Conservation (phyloP, 805 yeast genomes). For the Yarrowia yakushimensis region DNA sequence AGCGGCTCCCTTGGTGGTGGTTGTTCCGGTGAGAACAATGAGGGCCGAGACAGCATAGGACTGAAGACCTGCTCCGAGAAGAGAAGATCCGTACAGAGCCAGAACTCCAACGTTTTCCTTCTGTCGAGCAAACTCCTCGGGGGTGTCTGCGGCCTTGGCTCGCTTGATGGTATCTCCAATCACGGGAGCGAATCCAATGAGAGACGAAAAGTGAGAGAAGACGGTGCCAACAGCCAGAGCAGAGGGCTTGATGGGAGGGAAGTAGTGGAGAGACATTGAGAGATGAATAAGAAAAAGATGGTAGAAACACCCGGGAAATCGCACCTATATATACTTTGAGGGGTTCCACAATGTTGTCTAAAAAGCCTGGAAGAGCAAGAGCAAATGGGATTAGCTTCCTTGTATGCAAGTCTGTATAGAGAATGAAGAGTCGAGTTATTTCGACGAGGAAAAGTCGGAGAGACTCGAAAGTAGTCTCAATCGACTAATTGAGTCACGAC, state of each 20-base stretch:
- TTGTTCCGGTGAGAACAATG: conserved; percentile 40
- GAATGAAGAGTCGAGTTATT: too few relatives aligned
- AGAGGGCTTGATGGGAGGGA: conserved; percentile 29
- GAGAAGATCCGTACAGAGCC: conserved; percentile 37
- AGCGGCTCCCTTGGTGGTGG: conserved; percentile 41
- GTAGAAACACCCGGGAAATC: too few relatives aligned
- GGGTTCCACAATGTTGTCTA: not conserved
- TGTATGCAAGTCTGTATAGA: not conserved
- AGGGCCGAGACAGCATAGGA: conserved; percentile 43
- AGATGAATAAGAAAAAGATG: too few relatives aligned
- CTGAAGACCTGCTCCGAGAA: conserved; percentile 40
- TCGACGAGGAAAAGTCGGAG: too few relatives aligned
- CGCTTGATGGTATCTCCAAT: conserved; percentile 41
- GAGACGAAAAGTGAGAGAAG: conserved; percentile 39
- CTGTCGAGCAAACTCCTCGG: conserved; percentile 39
- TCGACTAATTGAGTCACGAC: too few relatives aligned
- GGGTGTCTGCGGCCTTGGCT: conserved; percentile 37
- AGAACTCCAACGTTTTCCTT: conserved; percentile 41
- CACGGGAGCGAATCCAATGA: conserved; percentile 40
- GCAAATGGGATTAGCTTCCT: conserved; percentile 3
- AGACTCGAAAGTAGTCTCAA: too few relatives aligned
- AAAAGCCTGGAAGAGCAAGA: conserved; percentile 14
- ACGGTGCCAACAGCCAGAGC: conserved; percentile 43
- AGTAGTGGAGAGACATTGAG: conserved; percentile 32
- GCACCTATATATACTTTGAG: conserved; percentile 20